A percentile compares a stretch with the other conserved stretches of the same genome.
Evolutionary conservation across 495 filamentous ascomycete genomes (phyloP).

Genomic region (Podospora appendiculata): DNA sequence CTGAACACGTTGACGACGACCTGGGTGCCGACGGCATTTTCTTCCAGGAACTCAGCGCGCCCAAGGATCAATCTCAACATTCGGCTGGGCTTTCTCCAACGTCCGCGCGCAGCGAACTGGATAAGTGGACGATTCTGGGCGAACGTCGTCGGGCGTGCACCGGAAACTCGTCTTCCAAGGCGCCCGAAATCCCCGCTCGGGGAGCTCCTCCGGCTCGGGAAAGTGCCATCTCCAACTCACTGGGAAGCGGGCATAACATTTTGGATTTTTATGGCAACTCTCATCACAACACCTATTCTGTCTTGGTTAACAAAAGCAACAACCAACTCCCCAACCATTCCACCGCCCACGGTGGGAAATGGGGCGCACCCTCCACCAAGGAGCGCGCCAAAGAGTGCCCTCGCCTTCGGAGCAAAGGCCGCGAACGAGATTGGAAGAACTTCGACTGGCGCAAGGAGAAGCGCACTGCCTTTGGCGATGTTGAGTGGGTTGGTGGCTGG

Average conservation of each 20-base stretch:
- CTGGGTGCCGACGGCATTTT: slow-evolving; percentile 58
- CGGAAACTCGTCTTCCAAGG: slow-evolving; percentile 33
- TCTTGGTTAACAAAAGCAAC: slow-evolving; percentile 22
- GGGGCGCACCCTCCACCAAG: slow-evolving; percentile 28
- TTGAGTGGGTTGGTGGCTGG: slow-evolving; percentile 90
- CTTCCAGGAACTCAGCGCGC: slow-evolving; percentile 53
- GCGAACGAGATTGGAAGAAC: slow-evolving; percentile 49
- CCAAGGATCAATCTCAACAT: slow-evolving; percentile 23
- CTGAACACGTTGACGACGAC: slow-evolving; percentile 45
- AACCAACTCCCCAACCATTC: slow-evolving; percentile 8
- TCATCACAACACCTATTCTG: slow-evolving; percentile 15
- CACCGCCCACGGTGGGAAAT: slow-evolving; percentile 8
- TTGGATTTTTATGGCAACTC: slow-evolving; percentile 22
- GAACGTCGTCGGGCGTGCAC: slow-evolving; percentile 67
- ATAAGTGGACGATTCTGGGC: slow-evolving; percentile 84
- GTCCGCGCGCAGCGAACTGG: slow-evolving; percentile 47
- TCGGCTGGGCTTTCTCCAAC: slow-evolving; percentile 43
- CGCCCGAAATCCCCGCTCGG: slow-evolving; percentile 23
- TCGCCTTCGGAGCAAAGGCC: slow-evolving; percentile 38
- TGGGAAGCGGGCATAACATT: slow-evolving; percentile 25
- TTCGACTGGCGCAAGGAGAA: slow-evolving; percentile 59
- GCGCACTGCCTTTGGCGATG: slow-evolving; percentile 59
- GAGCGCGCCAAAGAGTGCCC: slow-evolving; percentile 42
- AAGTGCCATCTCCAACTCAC: slow-evolving; percentile 2
- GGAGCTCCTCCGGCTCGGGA: slow-evolving; percentile 18